Evolutionary conservation across 768 basidiomycete species (phyloP), one percentile per base, ranked within the genome.

Genomic region (Leccinum subtestaceum): DNA sequence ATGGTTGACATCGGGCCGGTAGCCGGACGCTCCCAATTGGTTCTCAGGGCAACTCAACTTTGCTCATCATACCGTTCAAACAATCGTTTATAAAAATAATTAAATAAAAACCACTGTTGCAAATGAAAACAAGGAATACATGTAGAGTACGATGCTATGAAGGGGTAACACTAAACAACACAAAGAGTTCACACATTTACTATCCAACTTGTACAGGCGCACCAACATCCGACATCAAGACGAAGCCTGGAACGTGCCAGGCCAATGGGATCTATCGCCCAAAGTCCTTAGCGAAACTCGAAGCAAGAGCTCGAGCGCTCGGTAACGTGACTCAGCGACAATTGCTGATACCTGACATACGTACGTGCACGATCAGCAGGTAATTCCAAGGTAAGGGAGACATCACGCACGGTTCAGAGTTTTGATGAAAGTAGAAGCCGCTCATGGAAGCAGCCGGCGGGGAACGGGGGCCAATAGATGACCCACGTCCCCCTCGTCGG

Each of bases 351-450:
- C 65, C 92, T 93, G 69, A 54, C 46, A 56, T 58, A 60, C 36
- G 43, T 31, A 52, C 23, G 53, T 32, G 52, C 58, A 60, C 31
- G 54, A 9, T 66, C 52, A 62, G 55, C 21, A 62, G 53, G 43
- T 43, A 29, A 25, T 23, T 51, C 29, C 27, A 47, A 21, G 31
- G 46, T 31, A 56, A 51, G n/a, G 50, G 55, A 61, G 32, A 62
- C 21, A 34, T 7, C n/a, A 84, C 90, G 77, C 69, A 94, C 92
- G 92, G 92, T 68, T 93, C 91, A 56, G 91, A 94, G 71, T 93
- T 90, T 79, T 89, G 88, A 73, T 95, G 93, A 76, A 91, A 95
- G 74, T 95, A 96, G 76, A 92, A 95, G 38, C 94, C 91, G 63
- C 83, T 89, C 89, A 93, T 92, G 27, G 85, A 85, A 5, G 90